These are phyloP conservation scores for Speleostelium caveatum DNA, from an alignment of 78 protist genomes.

Conservation along the genomic window DNA sequence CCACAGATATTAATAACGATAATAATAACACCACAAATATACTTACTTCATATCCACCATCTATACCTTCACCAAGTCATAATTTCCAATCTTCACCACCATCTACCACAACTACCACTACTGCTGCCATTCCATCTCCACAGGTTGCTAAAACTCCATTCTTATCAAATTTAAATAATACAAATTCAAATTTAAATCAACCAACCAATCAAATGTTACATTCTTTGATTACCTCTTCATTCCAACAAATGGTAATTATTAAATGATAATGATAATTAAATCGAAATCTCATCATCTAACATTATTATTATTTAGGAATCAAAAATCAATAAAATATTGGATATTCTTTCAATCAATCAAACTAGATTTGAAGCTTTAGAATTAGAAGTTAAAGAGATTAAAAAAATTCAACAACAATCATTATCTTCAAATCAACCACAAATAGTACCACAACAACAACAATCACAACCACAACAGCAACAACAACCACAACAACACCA, in stretches of 20 bases:
- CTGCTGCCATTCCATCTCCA: too few relatives aligned
- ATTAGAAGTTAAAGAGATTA: conserved; percentile 26
- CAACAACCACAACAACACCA: background rate
- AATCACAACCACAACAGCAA: background rate
- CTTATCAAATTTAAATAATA: background rate
- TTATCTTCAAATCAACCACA: background rate
- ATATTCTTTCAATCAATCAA: conserved; percentile 12
- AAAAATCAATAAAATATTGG: background rate
- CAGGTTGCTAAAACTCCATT: too few relatives aligned
- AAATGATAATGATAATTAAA: too few relatives aligned
- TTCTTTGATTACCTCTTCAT: background rate
- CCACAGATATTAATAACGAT: too few relatives aligned
- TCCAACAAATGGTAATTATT: too few relatives aligned
- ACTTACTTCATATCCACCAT: too few relatives aligned
- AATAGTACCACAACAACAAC: background rate
- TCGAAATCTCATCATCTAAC: background rate
- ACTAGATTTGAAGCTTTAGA: background rate
- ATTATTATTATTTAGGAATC: background rate
- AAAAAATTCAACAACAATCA: conserved; percentile 4
- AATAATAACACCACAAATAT: too few relatives aligned
- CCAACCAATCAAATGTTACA: background rate
- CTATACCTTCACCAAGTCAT: too few relatives aligned
- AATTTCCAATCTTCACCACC: too few relatives aligned
- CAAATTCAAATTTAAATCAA: background rate
- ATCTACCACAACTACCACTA: too few relatives aligned